Conservation (phyloP, 345 rosid species). For the Tarenaya hassleriana region DNA sequence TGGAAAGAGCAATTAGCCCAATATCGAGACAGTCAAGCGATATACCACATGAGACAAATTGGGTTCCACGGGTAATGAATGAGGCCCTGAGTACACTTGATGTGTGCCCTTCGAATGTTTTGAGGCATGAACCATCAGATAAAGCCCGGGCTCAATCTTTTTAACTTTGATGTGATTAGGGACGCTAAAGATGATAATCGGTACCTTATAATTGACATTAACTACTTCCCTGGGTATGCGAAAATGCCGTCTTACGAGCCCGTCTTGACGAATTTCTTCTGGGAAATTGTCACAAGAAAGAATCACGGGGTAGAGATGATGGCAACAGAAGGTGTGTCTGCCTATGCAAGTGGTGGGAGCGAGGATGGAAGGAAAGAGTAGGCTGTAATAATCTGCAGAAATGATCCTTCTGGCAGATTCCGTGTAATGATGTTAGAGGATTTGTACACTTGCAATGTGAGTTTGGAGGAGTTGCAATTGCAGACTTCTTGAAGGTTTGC, state of each 20-base stretch:
- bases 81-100: too few species aligned
- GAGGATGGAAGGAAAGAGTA: neutral
- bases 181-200: conserved; percentile 40
- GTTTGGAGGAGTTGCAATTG: conserved; percentile 17
- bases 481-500: conserved; percentile 17
- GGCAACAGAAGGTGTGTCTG: conserved; percentile 10
- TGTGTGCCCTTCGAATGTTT: conserved; percentile 44
- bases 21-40: too few species aligned
- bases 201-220: conserved; percentile 53
- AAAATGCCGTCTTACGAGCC: conserved; percentile 57
- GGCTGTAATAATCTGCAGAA: conserved; percentile 5
- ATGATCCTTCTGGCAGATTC: neutral
- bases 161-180: conserved; percentile 63
- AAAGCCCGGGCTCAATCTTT: conserved; percentile 44
- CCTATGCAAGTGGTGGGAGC: neutral
- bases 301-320: too few species aligned
- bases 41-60: too few species aligned
- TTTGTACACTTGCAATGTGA: conserved; percentile 15
- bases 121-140: conserved; percentile 37
- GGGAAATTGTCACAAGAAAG: conserved; percentile 33
- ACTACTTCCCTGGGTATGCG: conserved; percentile 67
- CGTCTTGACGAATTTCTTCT: conserved; percentile 45
- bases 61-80: too few species aligned
- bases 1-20: too few species aligned
- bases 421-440: too few species aligned